Percentiles rank a stretch among this genome's conserved stretches.
Evolutionary conservation across 2,329 filamentous ascomycete species (phyloP).

Genomic region (Colletotrichum lindemuthianum): DNA sequence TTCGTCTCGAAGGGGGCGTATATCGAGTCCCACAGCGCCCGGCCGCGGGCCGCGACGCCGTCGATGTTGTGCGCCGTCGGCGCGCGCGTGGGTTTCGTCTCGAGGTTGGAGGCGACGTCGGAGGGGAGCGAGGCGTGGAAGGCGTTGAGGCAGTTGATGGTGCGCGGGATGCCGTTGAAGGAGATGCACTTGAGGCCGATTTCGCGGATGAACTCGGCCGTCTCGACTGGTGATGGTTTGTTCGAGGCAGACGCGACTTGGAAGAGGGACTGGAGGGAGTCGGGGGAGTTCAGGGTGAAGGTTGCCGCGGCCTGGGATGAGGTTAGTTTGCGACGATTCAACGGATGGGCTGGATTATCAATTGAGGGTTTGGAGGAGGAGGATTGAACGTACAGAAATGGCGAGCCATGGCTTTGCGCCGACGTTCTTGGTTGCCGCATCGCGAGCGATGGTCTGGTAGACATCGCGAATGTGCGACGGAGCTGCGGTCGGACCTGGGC

Average conservation of each 20-base stretch:
- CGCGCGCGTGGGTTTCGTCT: constrained; percentile 64
- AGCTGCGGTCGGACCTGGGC: constrained; percentile 72
- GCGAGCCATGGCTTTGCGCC: constrained; percentile 73
- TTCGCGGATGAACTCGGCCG: constrained; percentile 79
- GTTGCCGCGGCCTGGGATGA: constrained; percentile 75
- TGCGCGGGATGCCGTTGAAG: constrained; percentile 84
- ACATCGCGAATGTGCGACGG: constrained; percentile 71
- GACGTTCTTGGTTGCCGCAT: constrained; percentile 70
- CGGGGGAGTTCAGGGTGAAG: constrained; percentile 87
- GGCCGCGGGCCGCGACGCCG: constrained; percentile 66
- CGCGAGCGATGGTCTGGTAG: constrained; percentile 70
- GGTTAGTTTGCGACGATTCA: not conserved
- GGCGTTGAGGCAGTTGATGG: constrained; percentile 82
- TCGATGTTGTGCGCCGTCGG: constrained; percentile 64
- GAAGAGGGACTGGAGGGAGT: constrained; percentile 74
- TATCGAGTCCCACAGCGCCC: constrained; percentile 77
- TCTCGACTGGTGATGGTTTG: constrained; percentile 43
- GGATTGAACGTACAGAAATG: constrained; percentile 61
- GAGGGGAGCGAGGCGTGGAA: constrained; percentile 72
- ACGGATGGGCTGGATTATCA: not conserved
- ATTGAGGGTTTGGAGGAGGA: not conserved
- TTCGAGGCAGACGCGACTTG: constrained; percentile 53
- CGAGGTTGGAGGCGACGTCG: constrained; percentile 63
- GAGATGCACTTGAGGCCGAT: constrained; percentile 81
- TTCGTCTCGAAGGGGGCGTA: constrained; percentile 81